Base-by-base conservation (phyloP, 2,329 filamentous ascomycete species). In the Hypoxylon sp. region DNA sequence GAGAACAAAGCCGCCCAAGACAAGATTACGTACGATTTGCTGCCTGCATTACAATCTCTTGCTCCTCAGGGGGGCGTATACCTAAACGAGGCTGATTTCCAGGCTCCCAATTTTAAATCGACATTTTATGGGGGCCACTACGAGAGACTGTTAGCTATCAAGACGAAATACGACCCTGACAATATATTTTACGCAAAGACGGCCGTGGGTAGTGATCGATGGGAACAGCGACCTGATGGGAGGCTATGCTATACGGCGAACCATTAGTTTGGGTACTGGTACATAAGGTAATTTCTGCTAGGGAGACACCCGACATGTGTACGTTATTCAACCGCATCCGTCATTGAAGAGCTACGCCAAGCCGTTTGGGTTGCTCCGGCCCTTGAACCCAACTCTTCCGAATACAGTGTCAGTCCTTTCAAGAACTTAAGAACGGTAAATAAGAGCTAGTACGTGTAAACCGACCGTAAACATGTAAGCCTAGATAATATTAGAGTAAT, bases 121-220 rank as follows among this genome's bases (percentile, higher is more conserved):
- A 66, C 63, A 1, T 81, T 80, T 62, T 82, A 76, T 67, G 81
- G 81, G 1, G 67, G 53, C 0, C 79, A 81, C 56, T 82, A 82
- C 59, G 44, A 56, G 1, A 63, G 61, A 9, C 67, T 83, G 44
- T 14, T 77, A 11, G 50, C 14, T 0, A 76, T 86, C 24, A 86
- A 86, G 78, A 67, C 77, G 13, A 80, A 75, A 51, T 84, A 81
- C 68, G 84, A 84, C 72, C 74, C 80, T 3, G 26, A 76, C 1
- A 72, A 73, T 3, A 48, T 85, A 1, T 83, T 81, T 35, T 81
- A 83, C 52, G 81, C 80, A 9, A 75, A 73, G 6, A 80, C 78
- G 0, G 80, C 75, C 8, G 82, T 84, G 6, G 83, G 83, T 0
- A 82, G 79, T 68, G 82, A 84, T 3, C 65, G 68, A 3, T 85